phyloP scores from a whole-genome alignment of 164 flowering plant species.

The Chloranthus sessilifolius region DNA sequence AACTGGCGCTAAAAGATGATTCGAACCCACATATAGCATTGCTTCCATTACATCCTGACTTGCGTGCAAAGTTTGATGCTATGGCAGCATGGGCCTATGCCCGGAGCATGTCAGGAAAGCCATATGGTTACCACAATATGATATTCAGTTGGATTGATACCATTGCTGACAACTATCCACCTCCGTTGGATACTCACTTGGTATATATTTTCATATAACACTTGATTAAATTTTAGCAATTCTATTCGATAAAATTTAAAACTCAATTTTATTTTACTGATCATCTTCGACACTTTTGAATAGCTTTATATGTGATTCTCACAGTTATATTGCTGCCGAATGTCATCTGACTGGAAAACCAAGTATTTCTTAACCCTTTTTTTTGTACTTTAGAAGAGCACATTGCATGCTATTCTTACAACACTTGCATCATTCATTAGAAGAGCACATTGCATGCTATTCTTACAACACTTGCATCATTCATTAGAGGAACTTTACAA shows the following conservation, averaged over 20 bases:
- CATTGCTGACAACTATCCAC: slow-evolving; percentile 85
- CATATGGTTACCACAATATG: slow-evolving; percentile 99
- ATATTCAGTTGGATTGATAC: slow-evolving; percentile 99
- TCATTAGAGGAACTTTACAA: too few species aligned
- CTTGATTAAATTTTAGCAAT: background rate
- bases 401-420: background rate
- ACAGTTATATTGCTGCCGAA: too few species aligned
- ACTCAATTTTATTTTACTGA: too few species aligned
- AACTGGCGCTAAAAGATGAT: slow-evolving; percentile 62
- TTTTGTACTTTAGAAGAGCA: background rate
- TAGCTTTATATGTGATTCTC: too few species aligned
- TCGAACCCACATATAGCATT: slow-evolving; percentile 96
- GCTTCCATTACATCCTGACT: slow-evolving; percentile 87
- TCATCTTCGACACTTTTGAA: background rate
- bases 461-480: too few species aligned
- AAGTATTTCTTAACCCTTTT: background rate
- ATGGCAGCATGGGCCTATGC: slow-evolving; percentile 99
- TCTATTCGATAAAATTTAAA: too few species aligned
- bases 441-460: background rate
- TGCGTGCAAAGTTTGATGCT: slow-evolving; percentile 69
- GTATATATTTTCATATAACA: slow-evolving; percentile 35
- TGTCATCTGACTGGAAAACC: too few species aligned
- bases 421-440: too few species aligned
- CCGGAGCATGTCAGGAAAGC: slow-evolving; percentile 89
- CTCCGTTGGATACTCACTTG: slow-evolving; percentile 99